Conservation (phyloP, 345 rosid species). For the Arabis alpina region DNA sequence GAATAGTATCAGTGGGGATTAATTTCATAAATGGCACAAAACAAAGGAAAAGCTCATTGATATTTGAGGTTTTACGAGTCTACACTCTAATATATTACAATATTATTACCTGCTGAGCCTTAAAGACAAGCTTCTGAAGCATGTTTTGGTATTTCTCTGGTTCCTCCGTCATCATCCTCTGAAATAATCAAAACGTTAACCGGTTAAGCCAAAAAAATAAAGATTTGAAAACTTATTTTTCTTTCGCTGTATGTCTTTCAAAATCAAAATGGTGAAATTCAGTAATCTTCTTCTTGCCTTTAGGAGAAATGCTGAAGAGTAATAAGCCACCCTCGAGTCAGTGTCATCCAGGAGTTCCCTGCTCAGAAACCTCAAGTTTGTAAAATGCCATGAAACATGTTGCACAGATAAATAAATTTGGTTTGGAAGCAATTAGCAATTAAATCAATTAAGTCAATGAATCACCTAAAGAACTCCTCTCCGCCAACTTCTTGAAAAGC, state of each 20-base stretch:
- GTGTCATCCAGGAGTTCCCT: constrained; percentile 96
- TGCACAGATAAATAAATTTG: constrained; percentile 22
- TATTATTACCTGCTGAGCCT: constrained; percentile 87
- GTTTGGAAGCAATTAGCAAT: constrained; percentile 2
- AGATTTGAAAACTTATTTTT: neutral
- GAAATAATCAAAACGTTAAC: constrained; percentile 36
- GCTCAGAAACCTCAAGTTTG: constrained; percentile 34
- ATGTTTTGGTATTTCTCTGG: constrained; percentile 93
- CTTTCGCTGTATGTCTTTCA: constrained; percentile 1
- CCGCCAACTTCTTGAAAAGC: constrained; percentile 94
- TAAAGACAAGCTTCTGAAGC: constrained; percentile 93
- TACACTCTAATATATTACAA: constrained; percentile 3
- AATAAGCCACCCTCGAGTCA: constrained; percentile 97
- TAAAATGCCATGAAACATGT: constrained; percentile 31
- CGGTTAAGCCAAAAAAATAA: constrained; percentile 34
- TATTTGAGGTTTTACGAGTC: neutral
- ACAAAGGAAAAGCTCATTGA: constrained; percentile 3
- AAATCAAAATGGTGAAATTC: constrained; percentile 23
- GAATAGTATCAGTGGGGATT: constrained; percentile 3
- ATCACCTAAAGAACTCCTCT: constrained; percentile 90
- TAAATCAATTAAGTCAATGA: constrained; percentile 11
- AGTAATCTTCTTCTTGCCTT: constrained; percentile 63
- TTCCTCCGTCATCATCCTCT: constrained; percentile 99
- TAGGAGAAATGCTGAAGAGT: constrained; percentile 92
- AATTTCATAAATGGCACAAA: constrained; percentile 12